These are phyloP conservation scores for Hypsizygus marmoreus DNA, from an alignment of 768 basidiomycete genomes.

Conservation along the genomic window DNA sequence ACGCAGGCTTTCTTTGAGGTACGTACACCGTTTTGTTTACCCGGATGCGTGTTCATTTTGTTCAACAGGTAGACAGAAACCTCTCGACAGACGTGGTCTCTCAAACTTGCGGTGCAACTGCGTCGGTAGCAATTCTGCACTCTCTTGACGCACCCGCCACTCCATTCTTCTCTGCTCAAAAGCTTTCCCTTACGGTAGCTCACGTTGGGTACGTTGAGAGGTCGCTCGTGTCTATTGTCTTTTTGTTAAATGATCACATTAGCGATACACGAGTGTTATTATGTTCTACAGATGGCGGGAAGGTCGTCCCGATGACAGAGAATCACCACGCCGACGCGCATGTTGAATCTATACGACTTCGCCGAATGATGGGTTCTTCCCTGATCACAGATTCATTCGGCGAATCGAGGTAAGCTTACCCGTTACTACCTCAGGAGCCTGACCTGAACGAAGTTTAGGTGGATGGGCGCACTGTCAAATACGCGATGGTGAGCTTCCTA, in stretches of 20 bases:
- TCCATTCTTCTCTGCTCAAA: slow-evolving; percentile 82
- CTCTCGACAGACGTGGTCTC: slow-evolving; percentile 70
- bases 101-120: slow-evolving; percentile 84
- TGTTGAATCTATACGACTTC: slow-evolving; percentile 80
- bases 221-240: no score
- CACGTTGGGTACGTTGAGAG: slow-evolving; percentile 85
- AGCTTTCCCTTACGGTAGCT: slow-evolving; percentile 81
- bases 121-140: slow-evolving; percentile 89
- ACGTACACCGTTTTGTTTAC: slow-evolving; percentile 20
- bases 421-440: no score
- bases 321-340: slow-evolving; percentile 94
- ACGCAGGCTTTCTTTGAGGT: slow-evolving; percentile 89
- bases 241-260: no score
- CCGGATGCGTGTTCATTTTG: slow-evolving; percentile 8
- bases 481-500: slow-evolving; percentile 70
- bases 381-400: slow-evolving; percentile 94
- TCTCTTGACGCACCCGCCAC: slow-evolving; percentile 78
- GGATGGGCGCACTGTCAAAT: slow-evolving; percentile 95
- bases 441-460: no score
- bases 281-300: slow-evolving; percentile 71
- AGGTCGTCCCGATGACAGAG: slow-evolving; percentile 87
- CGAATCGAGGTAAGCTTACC: slow-evolving; percentile 79
- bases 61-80: slow-evolving; percentile 67
- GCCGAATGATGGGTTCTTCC: slow-evolving; percentile 88
- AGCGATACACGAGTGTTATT: slow-evolving; percentile 91